A percentile compares a stretch with the other conserved stretches of the same genome.
Conservation (phyloP, 2,329 filamentous ascomycete species). For the Arachnopeziza araneosa region DNA sequence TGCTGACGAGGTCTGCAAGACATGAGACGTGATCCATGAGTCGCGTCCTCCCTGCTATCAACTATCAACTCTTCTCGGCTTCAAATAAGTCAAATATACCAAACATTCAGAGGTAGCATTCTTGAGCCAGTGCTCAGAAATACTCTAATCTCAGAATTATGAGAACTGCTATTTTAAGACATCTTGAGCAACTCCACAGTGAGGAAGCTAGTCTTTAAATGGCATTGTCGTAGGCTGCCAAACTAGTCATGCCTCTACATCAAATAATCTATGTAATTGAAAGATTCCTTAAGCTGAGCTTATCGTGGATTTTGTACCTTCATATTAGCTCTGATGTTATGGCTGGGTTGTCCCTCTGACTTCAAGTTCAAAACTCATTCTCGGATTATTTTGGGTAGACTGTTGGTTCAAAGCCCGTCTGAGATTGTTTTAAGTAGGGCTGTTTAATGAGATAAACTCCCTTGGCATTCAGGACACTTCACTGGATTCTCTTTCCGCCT, state of each 20-base stretch:
- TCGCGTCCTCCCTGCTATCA: not conserved
- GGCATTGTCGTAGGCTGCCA: not conserved
- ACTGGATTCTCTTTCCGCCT: too few species aligned
- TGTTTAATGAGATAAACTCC: too few species aligned
- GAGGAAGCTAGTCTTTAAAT: not conserved
- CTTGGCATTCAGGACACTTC: too few species aligned
- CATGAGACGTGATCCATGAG: not conserved
- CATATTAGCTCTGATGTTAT: too few species aligned
- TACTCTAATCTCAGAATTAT: not conserved
- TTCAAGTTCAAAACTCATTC: too few species aligned
- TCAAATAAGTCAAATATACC: not conserved
- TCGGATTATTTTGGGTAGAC: too few species aligned
- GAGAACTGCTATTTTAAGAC: not conserved
- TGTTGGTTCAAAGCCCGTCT: too few species aligned
- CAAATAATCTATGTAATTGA: too few species aligned
- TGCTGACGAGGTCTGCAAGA: constrained; percentile 8
- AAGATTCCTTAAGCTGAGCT: not conserved
- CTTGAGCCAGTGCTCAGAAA: not conserved
- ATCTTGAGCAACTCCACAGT: not conserved
- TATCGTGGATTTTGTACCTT: too few species aligned
- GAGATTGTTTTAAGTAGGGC: too few species aligned
- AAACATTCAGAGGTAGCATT: not conserved
- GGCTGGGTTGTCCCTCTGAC: too few species aligned
- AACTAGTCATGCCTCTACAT: not conserved
- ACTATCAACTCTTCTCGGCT: not conserved